Evolutionary conservation across 805 yeast genomes (phyloP).

Genomic region (Nakazawaea laoshanensis): DNA sequence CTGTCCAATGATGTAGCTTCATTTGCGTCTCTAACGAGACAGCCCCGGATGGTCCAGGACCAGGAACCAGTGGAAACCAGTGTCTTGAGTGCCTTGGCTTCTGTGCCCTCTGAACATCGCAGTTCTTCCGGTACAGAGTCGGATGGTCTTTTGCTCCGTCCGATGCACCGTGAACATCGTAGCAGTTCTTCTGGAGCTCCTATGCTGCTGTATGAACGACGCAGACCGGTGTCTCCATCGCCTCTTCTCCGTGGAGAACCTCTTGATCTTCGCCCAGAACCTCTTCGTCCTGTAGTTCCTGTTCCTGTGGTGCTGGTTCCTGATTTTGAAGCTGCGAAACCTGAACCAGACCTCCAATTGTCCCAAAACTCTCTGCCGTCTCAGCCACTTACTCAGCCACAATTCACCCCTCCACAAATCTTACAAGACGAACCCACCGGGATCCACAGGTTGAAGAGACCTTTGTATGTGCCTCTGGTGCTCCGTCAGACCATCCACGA

Average conservation of each 20-base stretch:
- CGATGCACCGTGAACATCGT: slow-evolving; percentile 22
- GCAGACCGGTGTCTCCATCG: slow-evolving; percentile 9
- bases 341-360: background rate
- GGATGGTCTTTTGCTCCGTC: slow-evolving; percentile 18
- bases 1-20: slow-evolving; percentile 9
- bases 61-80: background rate
- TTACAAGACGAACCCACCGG: slow-evolving; percentile 43
- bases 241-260: slow-evolving; percentile 7
- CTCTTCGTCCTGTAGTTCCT: background rate
- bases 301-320: no score
- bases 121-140: slow-evolving; percentile 2
- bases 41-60: slow-evolving; percentile 5
- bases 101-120: slow-evolving; percentile 6
- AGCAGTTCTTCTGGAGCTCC: slow-evolving; percentile 5
- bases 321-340: background rate
- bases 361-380: background rate
- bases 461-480: slow-evolving; percentile 88
- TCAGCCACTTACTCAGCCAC: background rate
- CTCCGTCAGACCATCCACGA: slow-evolving; percentile 32
- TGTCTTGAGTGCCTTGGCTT: slow-evolving; percentile 5
- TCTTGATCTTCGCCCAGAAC: slow-evolving; percentile 2
- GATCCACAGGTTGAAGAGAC: slow-evolving; percentile 73
- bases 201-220: slow-evolving; percentile 7
- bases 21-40: slow-evolving; percentile 10
- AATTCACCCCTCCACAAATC: background rate